Evolutionary conservation across 257 asterid genomes (phyloP).

Genomic region (Nemophila menziesii): DNA sequence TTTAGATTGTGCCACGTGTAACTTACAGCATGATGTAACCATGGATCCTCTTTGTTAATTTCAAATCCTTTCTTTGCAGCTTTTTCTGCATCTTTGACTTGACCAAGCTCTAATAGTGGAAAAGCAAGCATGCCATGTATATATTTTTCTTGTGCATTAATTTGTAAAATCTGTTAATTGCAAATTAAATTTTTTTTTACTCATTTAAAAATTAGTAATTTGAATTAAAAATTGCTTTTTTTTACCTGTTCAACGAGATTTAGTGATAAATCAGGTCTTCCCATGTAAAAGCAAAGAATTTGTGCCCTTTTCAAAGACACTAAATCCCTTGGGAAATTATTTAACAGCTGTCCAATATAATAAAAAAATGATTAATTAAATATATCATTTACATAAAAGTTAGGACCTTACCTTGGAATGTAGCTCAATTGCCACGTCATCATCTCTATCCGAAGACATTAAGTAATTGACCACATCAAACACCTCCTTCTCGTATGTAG

Average conservation of each 20-base stretch:
- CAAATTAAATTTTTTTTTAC: slow-evolving; percentile 3
- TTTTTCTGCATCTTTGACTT: slow-evolving; percentile 56
- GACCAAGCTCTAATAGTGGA: slow-evolving; percentile 78
- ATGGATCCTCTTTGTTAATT: slow-evolving; percentile 63
- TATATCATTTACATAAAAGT: neutral
- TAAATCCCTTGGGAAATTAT: slow-evolving; percentile 79
- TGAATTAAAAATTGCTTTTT: neutral
- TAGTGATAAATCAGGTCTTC: slow-evolving; percentile 60
- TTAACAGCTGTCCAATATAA: slow-evolving; percentile 37
- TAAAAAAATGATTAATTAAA: neutral
- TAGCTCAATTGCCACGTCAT: slow-evolving; percentile 62
- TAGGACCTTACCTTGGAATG: slow-evolving; percentile 46
- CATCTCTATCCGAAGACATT: slow-evolving; percentile 63
- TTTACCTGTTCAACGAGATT: slow-evolving; percentile 66
- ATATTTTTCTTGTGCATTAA: slow-evolving; percentile 46
- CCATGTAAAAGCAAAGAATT: slow-evolving; percentile 86
- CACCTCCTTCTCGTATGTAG: slow-evolving; percentile 59
- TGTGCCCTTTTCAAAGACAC: slow-evolving; percentile 73
- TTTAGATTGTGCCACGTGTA: slow-evolving; percentile 2
- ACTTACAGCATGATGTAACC: slow-evolving; percentile 94
- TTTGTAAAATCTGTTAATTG: slow-evolving; percentile 52
- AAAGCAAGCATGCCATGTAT: slow-evolving; percentile 92
- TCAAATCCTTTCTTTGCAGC: slow-evolving; percentile 69
- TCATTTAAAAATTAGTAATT: too few species aligned
- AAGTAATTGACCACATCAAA: slow-evolving; percentile 43